Conservation (phyloP, 331 rosid species). For the Rosa hybrid region DNA sequence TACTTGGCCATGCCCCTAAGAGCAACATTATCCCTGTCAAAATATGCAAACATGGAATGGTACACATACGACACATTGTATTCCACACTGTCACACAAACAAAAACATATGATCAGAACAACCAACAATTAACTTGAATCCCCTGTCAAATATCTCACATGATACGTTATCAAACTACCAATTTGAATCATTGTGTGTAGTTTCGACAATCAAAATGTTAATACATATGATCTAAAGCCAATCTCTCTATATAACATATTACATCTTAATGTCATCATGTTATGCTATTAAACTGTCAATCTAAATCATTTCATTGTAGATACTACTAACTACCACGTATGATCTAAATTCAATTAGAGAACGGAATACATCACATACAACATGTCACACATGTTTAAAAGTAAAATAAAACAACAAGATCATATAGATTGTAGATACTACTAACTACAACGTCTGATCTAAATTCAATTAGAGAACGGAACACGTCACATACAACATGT, state of each 20-base stretch:
- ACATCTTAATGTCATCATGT: not conserved
- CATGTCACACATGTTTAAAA: too few relatives aligned
- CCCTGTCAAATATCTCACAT: not conserved
- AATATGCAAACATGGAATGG: conserved; percentile 61
- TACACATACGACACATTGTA: conserved; percentile 60
- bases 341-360: too few relatives aligned
- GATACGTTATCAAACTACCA: not conserved
- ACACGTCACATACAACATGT: not conserved
- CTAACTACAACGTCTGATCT: too few relatives aligned
- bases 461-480: too few relatives aligned
- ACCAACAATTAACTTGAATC: not conserved
- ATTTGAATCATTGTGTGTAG: not conserved
- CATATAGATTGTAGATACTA: too few relatives aligned
- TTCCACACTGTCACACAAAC: conserved; percentile 44
- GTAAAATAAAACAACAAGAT: too few relatives aligned
- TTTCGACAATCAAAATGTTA: not conserved
- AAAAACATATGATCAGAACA: not conserved
- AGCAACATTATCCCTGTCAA: conserved; percentile 59
- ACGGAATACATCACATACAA: too few relatives aligned
- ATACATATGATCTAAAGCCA: not conserved
- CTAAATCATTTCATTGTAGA: too few relatives aligned
- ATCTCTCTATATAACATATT: not conserved
- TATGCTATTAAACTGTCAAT: too few relatives aligned
- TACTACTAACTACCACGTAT: too few relatives aligned
- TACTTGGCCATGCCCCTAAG: conserved; percentile 64